Percentiles rank a stretch among this genome's conserved stretches.
phyloP scores from a whole-genome alignment of 345 rosid species.

The Eucalyptus urophylla region DNA sequence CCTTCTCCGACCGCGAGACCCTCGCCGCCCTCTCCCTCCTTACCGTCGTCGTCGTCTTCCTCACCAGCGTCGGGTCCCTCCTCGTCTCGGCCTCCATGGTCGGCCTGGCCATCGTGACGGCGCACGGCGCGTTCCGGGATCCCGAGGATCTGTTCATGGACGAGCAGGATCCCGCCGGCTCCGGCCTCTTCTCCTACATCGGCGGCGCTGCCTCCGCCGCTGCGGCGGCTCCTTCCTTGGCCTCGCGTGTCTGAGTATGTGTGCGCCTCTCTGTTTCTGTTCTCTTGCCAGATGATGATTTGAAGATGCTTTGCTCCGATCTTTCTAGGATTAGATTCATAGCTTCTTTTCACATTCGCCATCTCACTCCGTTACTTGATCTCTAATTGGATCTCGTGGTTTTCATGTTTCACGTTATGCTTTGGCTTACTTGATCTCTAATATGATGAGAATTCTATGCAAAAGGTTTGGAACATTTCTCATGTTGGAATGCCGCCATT shows the following conservation, averaged over 20 bases:
- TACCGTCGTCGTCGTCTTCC: slow-evolving; percentile 2
- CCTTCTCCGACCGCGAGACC: slow-evolving; percentile 8
- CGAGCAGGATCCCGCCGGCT: neutral
- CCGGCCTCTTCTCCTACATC: slow-evolving; percentile 5
- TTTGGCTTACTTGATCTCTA: neutral
- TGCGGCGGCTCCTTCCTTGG: neutral
- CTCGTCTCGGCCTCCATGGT: slow-evolving; percentile 3
- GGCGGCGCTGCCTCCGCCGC: neutral
- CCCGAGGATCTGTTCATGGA: slow-evolving; percentile 8
- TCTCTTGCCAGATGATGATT: neutral
- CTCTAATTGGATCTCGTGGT: neutral
- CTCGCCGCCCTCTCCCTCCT: neutral
- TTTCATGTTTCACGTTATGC: neutral
- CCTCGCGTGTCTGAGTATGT: neutral
- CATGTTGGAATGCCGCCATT: neutral
- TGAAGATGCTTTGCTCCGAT: neutral
- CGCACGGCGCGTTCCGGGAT: slow-evolving; percentile 5
- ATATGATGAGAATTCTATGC: neutral
- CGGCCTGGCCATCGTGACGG: neutral
- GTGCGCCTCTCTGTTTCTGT: neutral
- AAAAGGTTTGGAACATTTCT: neutral
- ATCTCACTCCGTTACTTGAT: neutral
- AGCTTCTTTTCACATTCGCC: neutral
- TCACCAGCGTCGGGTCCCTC: slow-evolving; percentile 5
- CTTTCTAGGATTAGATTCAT: neutral